These are phyloP conservation scores for Thermothelomyces thermophilus DNA, from an alignment of 2,329 filamentous ascomycete species.

Conservation along the genomic window DNA sequence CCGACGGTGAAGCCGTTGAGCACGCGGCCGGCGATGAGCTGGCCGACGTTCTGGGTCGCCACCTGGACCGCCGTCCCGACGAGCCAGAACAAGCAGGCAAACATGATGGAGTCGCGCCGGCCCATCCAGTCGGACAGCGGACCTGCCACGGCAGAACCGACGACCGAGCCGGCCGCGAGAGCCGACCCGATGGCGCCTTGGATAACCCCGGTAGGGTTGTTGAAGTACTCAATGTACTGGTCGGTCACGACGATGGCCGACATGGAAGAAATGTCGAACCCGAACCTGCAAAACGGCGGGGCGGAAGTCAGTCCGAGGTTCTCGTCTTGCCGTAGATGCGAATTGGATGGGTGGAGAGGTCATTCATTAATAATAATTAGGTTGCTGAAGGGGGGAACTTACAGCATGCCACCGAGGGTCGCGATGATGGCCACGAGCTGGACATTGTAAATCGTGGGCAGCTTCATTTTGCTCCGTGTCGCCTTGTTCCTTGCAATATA, in stretches of 20 bases:
- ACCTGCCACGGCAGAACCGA: constrained; percentile 43
- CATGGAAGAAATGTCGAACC: constrained; percentile 54
- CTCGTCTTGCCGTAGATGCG: too few species aligned
- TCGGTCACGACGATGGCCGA: constrained; percentile 48
- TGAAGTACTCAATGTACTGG: constrained; percentile 47
- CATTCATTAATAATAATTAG: too few species aligned
- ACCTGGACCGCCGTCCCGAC: constrained; percentile 55
- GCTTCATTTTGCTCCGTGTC: constrained; percentile 17
- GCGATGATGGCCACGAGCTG: constrained; percentile 47
- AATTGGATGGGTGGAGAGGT: too few species aligned
- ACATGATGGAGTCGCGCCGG: constrained; percentile 39
- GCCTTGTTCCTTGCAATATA: background rate
- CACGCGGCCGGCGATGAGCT: constrained; percentile 49
- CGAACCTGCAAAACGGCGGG: constrained; percentile 35
- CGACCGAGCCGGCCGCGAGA: constrained; percentile 46
- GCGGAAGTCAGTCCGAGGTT: too few species aligned
- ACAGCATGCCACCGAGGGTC: constrained; percentile 45
- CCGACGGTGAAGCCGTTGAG: constrained; percentile 61
- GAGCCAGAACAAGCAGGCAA: constrained; percentile 43
- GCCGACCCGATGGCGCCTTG: constrained; percentile 48
- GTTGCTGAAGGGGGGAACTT: too few species aligned
- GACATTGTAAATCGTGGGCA: constrained; percentile 48
- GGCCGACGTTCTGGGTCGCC: constrained; percentile 50
- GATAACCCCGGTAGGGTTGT: constrained; percentile 38
- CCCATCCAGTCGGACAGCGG: constrained; percentile 44